Base-by-base conservation (phyloP, 495 filamentous ascomycete genomes). In the Aspergillus bertholletiae region DNA sequence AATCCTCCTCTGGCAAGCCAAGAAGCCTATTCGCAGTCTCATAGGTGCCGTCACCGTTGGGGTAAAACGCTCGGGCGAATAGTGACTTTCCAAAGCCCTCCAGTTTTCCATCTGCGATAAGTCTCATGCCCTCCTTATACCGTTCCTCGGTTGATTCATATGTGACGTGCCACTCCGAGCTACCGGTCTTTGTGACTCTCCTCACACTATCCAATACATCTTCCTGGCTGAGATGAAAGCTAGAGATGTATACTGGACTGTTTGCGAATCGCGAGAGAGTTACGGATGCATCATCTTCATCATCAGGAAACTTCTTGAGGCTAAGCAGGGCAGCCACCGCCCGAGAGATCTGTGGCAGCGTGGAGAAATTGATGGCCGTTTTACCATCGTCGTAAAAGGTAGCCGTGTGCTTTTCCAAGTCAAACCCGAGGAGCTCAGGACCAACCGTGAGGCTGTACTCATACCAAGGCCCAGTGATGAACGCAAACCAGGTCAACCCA, bases 391-490 rank as follows among this genome's bases (percentile, higher is more conserved):
- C 80, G 52, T 73, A 81, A 37, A 80, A 63, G 0, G 74, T 82
- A 21, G 77, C 56, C 0, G 52, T 57, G 0, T 63, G 62, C 15
- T 75, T 76, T 6, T 56, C 49, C 44, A 82, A 64, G 53, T 83
- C 77, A 64, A 83, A 79, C 2, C 80, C 80, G 57, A 71, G 80
- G 8, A 57, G 55, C 1, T 58, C 12, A 0, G 59, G 56, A 0
- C 68, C 66, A 3, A 67, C 54, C 0, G 69, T 67, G 4, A 83
- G 46, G 56, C 71, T 77, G 46, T 69, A 83, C 30, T 83, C 80
- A 59, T 81, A 84, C 80, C 80, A 83, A 52, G 80, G 79, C 2
- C 73, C 70, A 56, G 71, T 76, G 12, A 59, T 57, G 4, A 88
- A 56, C 1, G 63, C 74, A 48, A 86, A 76, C 76, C 77, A 86